Base-by-base conservation (phyloP, 306 rosid species). In the Citrullus colocynthis region DNA sequence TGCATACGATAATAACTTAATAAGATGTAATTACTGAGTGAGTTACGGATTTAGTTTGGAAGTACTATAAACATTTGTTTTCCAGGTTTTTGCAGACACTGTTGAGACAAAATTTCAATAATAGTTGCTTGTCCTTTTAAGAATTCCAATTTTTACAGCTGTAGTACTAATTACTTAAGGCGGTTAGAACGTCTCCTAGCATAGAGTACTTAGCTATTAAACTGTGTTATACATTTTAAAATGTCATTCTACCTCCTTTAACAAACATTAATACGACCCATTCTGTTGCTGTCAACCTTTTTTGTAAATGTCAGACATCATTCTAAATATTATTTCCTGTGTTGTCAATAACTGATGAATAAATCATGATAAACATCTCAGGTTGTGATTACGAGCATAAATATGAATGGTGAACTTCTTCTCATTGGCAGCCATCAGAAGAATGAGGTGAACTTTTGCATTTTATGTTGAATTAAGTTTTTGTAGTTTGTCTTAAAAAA, bases 301-400 rank as follows among this genome's bases (percentile, higher is more conserved):
- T 70, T 73, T 73, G 61, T 73, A 49, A 73, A 14, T 51, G 76
- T 73, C 16, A 54, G 45, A 74, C 77, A 48, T 52, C 39, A 49
- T 74, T 74, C 62, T 74, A 17, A 30, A 7, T 49, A 21, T 28
- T 72, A 51, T 72, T 72, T 72, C 59, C 7, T 49, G 59, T 30
- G 37, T 49, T 44, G 54, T 64, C 48, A 20, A 24, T 48, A 45
- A 13, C 42, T 73, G 61, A 48, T 73, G 61, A 30, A 13, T 16
- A 15, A 15, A 7, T 32, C 42, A 30, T 39, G 11, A 51, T 30
- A 16, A 73, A 30, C 60, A 28, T 64, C 79, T 44, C 88, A 92
- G 96, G 91, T 92, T 81, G 90, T 92, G 81, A 79, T 92, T 78
- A 89, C 93, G 78, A 90, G 97, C 87, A 86, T 88, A 80, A 84